These are phyloP conservation scores for Ambrosia trifida DNA, from an alignment of 129 eudicot genomes.

Conservation along the genomic window DNA sequence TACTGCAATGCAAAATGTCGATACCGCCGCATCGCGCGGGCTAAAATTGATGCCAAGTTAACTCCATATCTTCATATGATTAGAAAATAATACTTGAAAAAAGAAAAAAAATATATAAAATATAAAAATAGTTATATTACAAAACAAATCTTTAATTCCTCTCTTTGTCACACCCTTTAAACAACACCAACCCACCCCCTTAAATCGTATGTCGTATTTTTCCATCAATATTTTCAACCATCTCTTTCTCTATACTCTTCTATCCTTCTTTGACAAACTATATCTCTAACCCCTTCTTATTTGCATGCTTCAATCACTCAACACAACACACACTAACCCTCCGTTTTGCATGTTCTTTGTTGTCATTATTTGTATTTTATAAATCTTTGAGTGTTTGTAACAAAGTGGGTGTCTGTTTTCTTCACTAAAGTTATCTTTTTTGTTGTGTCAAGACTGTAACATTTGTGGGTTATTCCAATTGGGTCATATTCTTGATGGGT, in stretches of 20 bases:
- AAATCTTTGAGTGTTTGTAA: slow-evolving; percentile 13
- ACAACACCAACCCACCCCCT: slow-evolving; percentile 27
- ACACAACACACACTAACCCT: slow-evolving; percentile 19
- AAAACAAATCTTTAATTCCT: slow-evolving; percentile 19
- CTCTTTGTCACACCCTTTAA: slow-evolving; percentile 12
- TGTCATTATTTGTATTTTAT: slow-evolving; percentile 16
- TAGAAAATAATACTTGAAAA: background rate
- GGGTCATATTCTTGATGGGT: slow-evolving; percentile 45
- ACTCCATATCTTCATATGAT: background rate
- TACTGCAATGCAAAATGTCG: too few relatives aligned
- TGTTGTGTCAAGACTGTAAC: slow-evolving; percentile 28
- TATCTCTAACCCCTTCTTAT: slow-evolving; percentile 24
- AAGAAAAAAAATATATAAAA: background rate
- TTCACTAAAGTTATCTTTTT: slow-evolving; percentile 25
- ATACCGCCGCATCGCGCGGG: too few relatives aligned
- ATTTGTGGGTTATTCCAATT: slow-evolving; percentile 46
- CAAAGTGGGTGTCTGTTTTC: slow-evolving; percentile 35
- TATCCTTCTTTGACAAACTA: slow-evolving; percentile 9
- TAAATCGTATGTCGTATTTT: slow-evolving; percentile 2
- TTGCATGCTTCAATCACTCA: slow-evolving; percentile 41
- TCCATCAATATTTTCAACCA: slow-evolving; percentile 15
- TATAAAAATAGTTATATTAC: background rate
- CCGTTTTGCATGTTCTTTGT: slow-evolving; percentile 31
- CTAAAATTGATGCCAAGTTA: too few relatives aligned
- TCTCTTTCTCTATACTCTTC: slow-evolving; percentile 25